These are phyloP conservation scores for Dictyostelium firmibasis DNA, from an alignment of 78 protist species.

Conservation along the genomic window DNA sequence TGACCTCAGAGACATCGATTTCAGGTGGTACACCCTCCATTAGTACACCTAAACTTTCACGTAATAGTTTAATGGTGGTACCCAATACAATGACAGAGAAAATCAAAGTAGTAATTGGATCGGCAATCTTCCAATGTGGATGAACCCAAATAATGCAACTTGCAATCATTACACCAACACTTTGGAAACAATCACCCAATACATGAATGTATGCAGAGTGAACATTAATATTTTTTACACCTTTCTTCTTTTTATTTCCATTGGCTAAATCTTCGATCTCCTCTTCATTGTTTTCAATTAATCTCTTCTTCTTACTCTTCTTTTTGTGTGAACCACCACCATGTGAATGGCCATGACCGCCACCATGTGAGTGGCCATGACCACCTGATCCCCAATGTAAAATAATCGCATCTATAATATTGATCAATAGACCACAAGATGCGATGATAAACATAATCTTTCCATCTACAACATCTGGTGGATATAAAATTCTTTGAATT, in stretches of 20 bases:
- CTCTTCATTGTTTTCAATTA: background rate
- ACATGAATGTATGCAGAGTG: constrained; percentile 89
- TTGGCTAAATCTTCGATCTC: background rate
- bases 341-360: constrained; percentile 50
- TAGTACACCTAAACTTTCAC: constrained; percentile 62
- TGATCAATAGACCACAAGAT: constrained; percentile 69
- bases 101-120: constrained; percentile 87
- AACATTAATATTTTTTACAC: constrained; percentile 68
- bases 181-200: constrained; percentile 88
- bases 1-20: constrained; percentile 13
- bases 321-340: background rate
- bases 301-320: background rate
- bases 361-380: constrained; percentile 61
- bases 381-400: constrained; percentile 53
- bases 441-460: constrained; percentile 87
- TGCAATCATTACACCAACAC: constrained; percentile 90
- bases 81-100: constrained; percentile 83
- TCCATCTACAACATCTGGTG: constrained; percentile 84
- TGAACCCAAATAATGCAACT: constrained; percentile 80
- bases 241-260: background rate
- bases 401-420: constrained; percentile 59
- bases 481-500: constrained; percentile 50
- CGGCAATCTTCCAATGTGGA: constrained; percentile 83
- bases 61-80: constrained; percentile 65
- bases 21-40: constrained; percentile 82